Evolutionary conservation across 805 yeast species (phyloP).

Genomic region (Tetrapisispora pingtungensis): DNA sequence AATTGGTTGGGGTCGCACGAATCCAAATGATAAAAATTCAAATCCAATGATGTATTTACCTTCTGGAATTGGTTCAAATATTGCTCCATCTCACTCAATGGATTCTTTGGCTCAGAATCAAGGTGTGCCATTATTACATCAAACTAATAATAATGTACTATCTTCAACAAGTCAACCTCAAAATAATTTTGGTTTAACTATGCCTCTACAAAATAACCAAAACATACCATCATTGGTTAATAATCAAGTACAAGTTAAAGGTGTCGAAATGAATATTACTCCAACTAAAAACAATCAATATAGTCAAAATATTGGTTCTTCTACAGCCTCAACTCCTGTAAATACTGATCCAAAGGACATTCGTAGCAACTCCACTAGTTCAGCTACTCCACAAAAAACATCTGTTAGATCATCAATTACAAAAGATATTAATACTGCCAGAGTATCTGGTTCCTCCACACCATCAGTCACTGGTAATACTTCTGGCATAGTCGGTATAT

Average conservation of each 20-base stretch:
- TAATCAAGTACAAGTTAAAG: not conserved
- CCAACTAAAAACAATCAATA: not conserved
- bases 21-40: slow-evolving; percentile 9
- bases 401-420: not conserved
- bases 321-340: not conserved
- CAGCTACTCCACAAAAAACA: slow-evolving; percentile 44
- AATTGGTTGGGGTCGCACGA: slow-evolving; percentile 20
- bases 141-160: not conserved
- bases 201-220: not conserved
- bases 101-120: slow-evolving; percentile 2
- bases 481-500: slow-evolving; percentile 10
- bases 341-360: not conserved
- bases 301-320: not conserved
- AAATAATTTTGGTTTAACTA: not conserved
- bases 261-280: not conserved
- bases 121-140: not conserved
- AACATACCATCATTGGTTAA: not conserved
- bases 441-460: not conserved
- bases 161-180: not conserved
- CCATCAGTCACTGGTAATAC: not conserved
- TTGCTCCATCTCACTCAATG: slow-evolving; percentile 3
- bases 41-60: slow-evolving; percentile 11
- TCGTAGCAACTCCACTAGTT: not conserved
- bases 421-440: not conserved
- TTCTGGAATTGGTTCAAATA: not conserved